Evolutionary conservation across 176 grass and related monocot genomes (phyloP), one percentile per base, ranked within the genome.

Genomic region (Oryza coarctata): DNA sequence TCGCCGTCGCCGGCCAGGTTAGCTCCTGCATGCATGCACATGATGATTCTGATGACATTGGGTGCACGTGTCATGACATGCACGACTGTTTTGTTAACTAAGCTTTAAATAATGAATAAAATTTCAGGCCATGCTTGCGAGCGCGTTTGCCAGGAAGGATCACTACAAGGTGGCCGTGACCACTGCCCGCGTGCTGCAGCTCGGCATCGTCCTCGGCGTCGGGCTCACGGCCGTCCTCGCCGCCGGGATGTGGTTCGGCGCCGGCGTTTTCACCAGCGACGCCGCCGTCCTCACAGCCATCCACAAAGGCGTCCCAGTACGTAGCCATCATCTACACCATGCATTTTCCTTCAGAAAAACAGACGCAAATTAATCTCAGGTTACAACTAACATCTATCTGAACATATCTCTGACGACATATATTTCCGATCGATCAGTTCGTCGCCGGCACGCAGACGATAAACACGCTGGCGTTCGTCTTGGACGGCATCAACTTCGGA

Each of bases 1-100:
- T 99, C 68, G 96, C 96, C 71, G 96, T 99, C 9, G 91, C 96
- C 60, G 96, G 96, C 69, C 96, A 99, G 92, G 96, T 33, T 33
- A 33, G 32, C 32, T 33, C n/a, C n/a, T n/a, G n/a, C n/a, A n/a
- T n/a, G n/a, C n/a, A n/a, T n/a, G n/a, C n/a, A n/a, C n/a, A n/a
- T 98, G 15, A 74, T 8, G 12, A 61, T 38, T 43, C 30, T 6
- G 35, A 33, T 33, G 32, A 4, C 32, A 4, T 33, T 33, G 32
- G 1, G 39, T 40, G 9, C 39, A 40, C 33, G 15, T 58, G 14
- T 29, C 14, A 55, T 60, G 13, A 7, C 76, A 72, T 64, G 70
- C 17, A 65, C 64, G 36, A 47, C 2, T 57, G 12, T 3, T 13
- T 44, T 0, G 13, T 44, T 44, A 44, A 44, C 12, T 44, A 13